These are phyloP conservation scores for Fusarium xyrophilum DNA, from an alignment of 2,329 filamentous ascomycete genomes.

Conservation along the genomic window DNA sequence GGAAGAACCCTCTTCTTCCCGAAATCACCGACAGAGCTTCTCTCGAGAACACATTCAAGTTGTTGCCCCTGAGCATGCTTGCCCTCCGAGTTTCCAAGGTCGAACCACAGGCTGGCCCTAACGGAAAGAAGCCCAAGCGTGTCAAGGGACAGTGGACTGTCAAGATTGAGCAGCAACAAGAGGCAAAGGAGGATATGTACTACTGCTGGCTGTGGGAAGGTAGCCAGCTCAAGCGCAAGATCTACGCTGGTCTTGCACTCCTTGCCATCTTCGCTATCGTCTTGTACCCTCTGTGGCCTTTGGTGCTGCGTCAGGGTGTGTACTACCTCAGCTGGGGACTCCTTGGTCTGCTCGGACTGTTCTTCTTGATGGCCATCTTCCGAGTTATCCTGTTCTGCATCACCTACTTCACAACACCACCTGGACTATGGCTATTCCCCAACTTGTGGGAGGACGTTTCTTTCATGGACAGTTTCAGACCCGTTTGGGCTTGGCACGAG, in stretches of 20 bases:
- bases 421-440: slow-evolving; percentile 97
- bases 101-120: slow-evolving; percentile 67
- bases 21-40: slow-evolving; percentile 86
- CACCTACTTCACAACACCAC: slow-evolving; percentile 83
- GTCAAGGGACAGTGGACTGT: slow-evolving; percentile 97
- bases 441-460: slow-evolving; percentile 99
- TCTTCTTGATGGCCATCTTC: slow-evolving; percentile 98
- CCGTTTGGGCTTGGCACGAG: slow-evolving; percentile 98
- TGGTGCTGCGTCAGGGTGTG: slow-evolving; percentile 87
- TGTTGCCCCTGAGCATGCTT: slow-evolving; percentile 91
- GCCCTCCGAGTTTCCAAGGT: slow-evolving; percentile 87
- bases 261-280: slow-evolving; percentile 86
- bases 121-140: slow-evolving; percentile 78
- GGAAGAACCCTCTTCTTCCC: slow-evolving; percentile 88
- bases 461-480: slow-evolving; percentile 96
- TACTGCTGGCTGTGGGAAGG: slow-evolving; percentile 98
- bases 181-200: slow-evolving; percentile 84
- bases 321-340: slow-evolving; percentile 98
- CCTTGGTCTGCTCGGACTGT: slow-evolving; percentile 85
- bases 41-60: slow-evolving; percentile 92
- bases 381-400: slow-evolving; percentile 91
- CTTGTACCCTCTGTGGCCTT: slow-evolving; percentile 95
- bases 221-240: slow-evolving; percentile 89
- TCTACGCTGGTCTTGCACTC: slow-evolving; percentile 86
- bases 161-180: slow-evolving; percentile 94